Evolutionary conservation across 2,329 filamentous ascomycete species (phyloP), one percentile per base, ranked within the genome.

Genomic region (Phialophora verrucosa): DNA sequence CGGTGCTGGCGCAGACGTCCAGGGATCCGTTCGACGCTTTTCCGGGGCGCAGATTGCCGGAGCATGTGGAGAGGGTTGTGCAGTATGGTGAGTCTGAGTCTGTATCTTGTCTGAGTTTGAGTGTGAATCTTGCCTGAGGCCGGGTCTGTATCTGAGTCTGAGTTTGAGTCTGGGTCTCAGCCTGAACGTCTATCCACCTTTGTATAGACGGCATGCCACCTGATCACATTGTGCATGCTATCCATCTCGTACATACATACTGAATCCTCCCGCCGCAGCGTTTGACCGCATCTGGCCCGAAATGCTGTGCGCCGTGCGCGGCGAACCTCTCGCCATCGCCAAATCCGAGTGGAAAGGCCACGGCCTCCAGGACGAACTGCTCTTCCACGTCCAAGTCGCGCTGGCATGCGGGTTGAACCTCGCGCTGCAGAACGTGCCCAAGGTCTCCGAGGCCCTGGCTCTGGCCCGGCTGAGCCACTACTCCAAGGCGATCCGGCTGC

Each of bases 241-340:
- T 4, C 10, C 32, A 35, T 35, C 32, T 3, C 11, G 1, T 35
- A 35, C 31, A 31, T n/a, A 27, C n/a, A 29, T 14, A 31, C 50
- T 29, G 5, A 17, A 27, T 31, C 10, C 51, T 55, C 8, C 29
- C 51, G 11, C 17, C 27, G 1, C 29, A 44, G 54, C 54, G 11
- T 57, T 57, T 17, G 54, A 57, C n/a, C 32, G 54, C n/a, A 57
- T 57, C 32, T 57, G 54, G 54, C 54, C 54, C 12, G 54, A 57
- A 11, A 57, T 57, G 54, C 54, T 57, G 7, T 57, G 54, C 23
- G n/a, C 54, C 12, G 54, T 57, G 7, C 54, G 54, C 29, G 54
- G 54, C 54, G 54, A 57, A 23, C 44, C n/a, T n/a, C 54, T 57
- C 31, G 54, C 54, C 3, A n/a, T 57, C 23, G 54, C 54, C 29